Evolutionary conservation across 2,329 filamentous ascomycete genomes (phyloP), one percentile per base, ranked within the genome.

Genomic region (Rachicladosporium sp.): DNA sequence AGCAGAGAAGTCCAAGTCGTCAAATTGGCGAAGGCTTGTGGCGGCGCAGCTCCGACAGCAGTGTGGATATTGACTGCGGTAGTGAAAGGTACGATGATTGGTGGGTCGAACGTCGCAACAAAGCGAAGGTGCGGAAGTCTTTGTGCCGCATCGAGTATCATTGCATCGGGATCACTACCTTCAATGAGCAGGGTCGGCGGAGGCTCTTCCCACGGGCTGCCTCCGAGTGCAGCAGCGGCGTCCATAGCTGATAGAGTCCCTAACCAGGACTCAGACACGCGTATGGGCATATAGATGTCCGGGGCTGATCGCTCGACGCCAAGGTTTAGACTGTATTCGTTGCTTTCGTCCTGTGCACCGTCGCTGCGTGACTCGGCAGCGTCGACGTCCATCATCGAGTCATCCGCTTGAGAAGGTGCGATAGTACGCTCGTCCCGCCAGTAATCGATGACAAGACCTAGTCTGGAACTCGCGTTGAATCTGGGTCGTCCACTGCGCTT

Each of bases 391-490:
- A 61, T 60, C n/a, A 43, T 36, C 5, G 43, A 57, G 8, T 55
- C 51, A 13, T 65, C 46, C 11, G 60, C 56, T 27, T 64, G 58
- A 11, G 11, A 2, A 51, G 55, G 4, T 59, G 57, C 2, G 8
- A 38, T 21, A 27, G 23, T 32, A 11, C 29, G 32, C 7, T n/a
- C 32, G 10, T 31, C 38, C 29, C 38, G 45, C 84, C 84, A 91
- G 57, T 89, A 93, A 47, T 86, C 80, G 31, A 91, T 51, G 36
- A 73, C 76, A 41, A 89, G 62, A 1, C 85, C 85, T 19, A 89
- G 64, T 36, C 71, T 73, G 13, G 71, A 70, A 37, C 76, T 68
- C 10, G 71, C 70, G 59, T 91, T 82, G 72, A 89, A 81, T 23
- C 70, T 64, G 0, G 84, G 83, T 23, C 69, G 69, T 2, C 84